Evolutionary conservation across 176 grass and related monocot species (phyloP).

Genomic region (Chloris gayana): DNA sequence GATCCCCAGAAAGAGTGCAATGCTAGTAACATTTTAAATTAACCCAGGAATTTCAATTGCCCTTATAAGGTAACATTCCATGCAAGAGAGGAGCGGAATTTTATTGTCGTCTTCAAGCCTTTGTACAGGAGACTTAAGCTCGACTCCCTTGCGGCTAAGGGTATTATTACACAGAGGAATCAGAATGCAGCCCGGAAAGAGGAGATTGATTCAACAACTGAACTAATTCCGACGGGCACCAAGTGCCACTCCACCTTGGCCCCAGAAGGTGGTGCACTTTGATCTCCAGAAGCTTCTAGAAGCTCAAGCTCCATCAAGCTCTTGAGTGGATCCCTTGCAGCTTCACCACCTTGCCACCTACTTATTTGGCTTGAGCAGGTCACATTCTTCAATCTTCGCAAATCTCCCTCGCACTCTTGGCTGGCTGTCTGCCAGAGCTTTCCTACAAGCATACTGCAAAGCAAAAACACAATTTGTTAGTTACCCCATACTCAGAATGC

Average conservation of each 20-base stretch:
- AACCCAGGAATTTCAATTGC: no score
- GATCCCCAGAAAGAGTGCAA: background rate
- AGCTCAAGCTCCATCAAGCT: constrained; percentile 19
- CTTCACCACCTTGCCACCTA: constrained; percentile 2
- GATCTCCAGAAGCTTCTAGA: constrained; percentile 42
- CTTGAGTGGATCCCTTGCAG: constrained; percentile 27
- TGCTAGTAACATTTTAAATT: background rate
- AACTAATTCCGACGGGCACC: constrained; percentile 45
- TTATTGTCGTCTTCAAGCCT: constrained; percentile 58
- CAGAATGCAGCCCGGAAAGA: constrained; percentile 30
- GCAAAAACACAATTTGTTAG: background rate
- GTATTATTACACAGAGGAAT: constrained; percentile 48
- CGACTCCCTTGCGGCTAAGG: constrained; percentile 41
- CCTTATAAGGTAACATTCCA: constrained; percentile 28
- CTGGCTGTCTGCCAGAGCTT: constrained; percentile 97
- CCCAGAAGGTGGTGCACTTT: background rate
- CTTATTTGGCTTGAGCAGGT: constrained; percentile 56
- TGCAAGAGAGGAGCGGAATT: constrained; percentile 47
- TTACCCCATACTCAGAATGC: background rate
- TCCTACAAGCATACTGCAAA: constrained; percentile 93
- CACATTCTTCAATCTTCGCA: constrained; percentile 85
- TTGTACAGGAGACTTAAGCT: constrained; percentile 57
- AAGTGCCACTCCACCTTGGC: constrained; percentile 22
- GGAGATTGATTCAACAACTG: constrained; percentile 37
- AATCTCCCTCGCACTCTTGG: constrained; percentile 96